Evolutionary conservation across 1,284 basidiomycete genomes (phyloP).

Genomic region (Trichosporon sp.): DNA sequence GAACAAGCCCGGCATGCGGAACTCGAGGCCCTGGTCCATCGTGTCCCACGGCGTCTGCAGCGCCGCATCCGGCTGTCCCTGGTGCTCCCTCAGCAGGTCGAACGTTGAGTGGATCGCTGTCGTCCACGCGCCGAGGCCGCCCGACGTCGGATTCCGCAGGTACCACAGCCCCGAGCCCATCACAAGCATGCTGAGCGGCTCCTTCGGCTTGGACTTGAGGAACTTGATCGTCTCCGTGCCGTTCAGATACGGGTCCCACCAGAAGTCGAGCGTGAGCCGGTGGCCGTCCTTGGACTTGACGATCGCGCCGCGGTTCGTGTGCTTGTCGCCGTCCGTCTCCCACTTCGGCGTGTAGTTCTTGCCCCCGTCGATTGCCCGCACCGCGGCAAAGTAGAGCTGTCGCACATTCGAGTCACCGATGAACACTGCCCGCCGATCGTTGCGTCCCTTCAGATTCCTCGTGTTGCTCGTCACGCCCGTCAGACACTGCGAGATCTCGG

Average conservation of each 20-base stretch:
- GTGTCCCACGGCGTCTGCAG: conserved; percentile 41
- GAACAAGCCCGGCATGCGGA: conserved; percentile 10
- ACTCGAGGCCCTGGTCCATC: conserved; percentile 17
- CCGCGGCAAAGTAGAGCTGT: conserved; percentile 68
- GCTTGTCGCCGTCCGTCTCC: conserved; percentile 55
- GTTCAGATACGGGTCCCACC: conserved; percentile 70
- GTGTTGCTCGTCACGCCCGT: conserved; percentile 20
- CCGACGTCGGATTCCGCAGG: conserved; percentile 65
- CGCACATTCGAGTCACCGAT: conserved; percentile 80
- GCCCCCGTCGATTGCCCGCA: conserved; percentile 49
- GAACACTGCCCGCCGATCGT: conserved; percentile 56
- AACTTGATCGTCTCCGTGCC: conserved; percentile 53
- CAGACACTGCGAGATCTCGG: conserved; percentile 25
- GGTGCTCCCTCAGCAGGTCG: conserved; percentile 49
- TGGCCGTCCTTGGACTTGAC: conserved; percentile 17
- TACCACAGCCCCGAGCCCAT: conserved; percentile 84
- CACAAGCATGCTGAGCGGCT: conserved; percentile 61
- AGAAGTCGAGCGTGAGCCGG: conserved; percentile 58
- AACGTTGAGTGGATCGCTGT: conserved; percentile 62
- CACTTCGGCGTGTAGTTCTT: conserved; percentile 23
- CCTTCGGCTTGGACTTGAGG: conserved; percentile 30
- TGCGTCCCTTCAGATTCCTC: neutral
- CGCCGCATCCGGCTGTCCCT: conserved; percentile 35
- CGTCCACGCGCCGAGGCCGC: conserved; percentile 71
- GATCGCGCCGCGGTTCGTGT: conserved; percentile 55